Conservation (phyloP, 164 flowering plant genomes). For the Chloranthus sessilifolius region DNA sequence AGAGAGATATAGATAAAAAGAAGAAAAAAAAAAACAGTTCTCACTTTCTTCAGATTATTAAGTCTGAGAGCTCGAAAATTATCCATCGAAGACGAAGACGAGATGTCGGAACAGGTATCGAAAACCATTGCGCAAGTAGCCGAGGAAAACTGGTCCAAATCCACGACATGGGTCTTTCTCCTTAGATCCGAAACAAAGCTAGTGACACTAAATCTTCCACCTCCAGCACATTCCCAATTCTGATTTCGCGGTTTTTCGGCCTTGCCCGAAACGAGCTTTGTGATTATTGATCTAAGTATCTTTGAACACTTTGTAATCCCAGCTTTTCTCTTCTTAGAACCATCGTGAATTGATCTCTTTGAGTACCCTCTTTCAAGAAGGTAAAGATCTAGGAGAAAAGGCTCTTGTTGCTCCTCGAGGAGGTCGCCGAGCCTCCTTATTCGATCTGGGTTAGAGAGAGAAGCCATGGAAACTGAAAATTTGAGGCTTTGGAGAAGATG, state of each 20-base stretch:
- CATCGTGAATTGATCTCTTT: too few species aligned
- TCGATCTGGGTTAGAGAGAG: conserved; percentile 13
- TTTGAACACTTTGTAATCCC: conserved; percentile 20
- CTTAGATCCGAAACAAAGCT: conserved; percentile 1
- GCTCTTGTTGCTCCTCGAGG: conserved; percentile 68
- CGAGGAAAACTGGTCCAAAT: conserved; percentile 30
- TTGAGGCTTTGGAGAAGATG: conserved; percentile 7
- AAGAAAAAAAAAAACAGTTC: too few species aligned
- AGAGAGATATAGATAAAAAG: too few species aligned
- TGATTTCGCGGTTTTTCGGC: conserved; percentile 8
- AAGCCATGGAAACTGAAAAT: conserved; percentile 19
- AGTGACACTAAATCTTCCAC: conserved; percentile 2
- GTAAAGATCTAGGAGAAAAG: conserved; percentile 50
- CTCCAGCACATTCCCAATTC: conserved; percentile 1
- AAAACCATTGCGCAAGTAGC: conserved; percentile 24
- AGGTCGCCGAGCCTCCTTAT: conserved; percentile 38
- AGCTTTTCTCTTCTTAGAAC: too few species aligned
- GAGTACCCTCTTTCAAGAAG: conserved; percentile 47
- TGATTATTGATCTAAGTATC: conserved; percentile 24
- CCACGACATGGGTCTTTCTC: conserved; percentile 9
- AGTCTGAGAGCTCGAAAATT: too few species aligned
- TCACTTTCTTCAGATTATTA: too few species aligned
- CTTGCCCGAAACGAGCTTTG: conserved; percentile 21
- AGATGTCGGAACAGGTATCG: conserved; percentile 23
- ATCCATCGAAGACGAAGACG: conserved; percentile 7